phyloP scores from a whole-genome alignment of 1,284 basidiomycete species.

The Flammula alnicola region DNA sequence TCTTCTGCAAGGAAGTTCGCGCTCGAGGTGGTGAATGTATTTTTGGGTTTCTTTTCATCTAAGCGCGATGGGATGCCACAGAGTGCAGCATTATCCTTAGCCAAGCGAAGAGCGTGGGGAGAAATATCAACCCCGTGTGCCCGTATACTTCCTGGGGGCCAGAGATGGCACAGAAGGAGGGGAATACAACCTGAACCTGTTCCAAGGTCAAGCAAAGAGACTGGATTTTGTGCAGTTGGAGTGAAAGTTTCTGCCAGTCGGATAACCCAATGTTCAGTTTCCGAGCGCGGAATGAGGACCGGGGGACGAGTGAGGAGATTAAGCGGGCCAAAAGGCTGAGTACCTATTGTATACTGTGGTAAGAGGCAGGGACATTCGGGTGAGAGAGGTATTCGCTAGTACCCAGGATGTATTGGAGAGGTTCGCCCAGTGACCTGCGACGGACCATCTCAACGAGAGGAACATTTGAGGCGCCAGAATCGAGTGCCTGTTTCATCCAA shows the following conservation, averaged over 20 bases:
- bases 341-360: slow-evolving; percentile 52
- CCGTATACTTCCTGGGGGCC: slow-evolving; percentile 52
- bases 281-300: slow-evolving; percentile 88
- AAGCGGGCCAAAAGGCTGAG: slow-evolving; percentile 87
- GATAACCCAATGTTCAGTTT: slow-evolving; percentile 85
- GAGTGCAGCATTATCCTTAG: slow-evolving; percentile 67
- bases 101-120: slow-evolving; percentile 68
- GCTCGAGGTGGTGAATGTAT: slow-evolving; percentile 52
- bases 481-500: slow-evolving; percentile 61
- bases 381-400: slow-evolving; percentile 25
- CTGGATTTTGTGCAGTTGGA: slow-evolving; percentile 43
- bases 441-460: slow-evolving; percentile 49
- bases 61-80: slow-evolving; percentile 42
- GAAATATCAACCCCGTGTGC: slow-evolving; percentile 79
- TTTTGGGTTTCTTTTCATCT: slow-evolving; percentile 32
- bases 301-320: slow-evolving; percentile 74
- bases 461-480: slow-evolving; percentile 11
- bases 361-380: slow-evolving; percentile 18
- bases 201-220: slow-evolving; percentile 81
- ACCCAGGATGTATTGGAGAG: slow-evolving; percentile 93
- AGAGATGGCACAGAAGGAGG: slow-evolving; percentile 72
- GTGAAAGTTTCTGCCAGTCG: slow-evolving; percentile 53
- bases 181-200: slow-evolving; percentile 92
- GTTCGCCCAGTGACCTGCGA: slow-evolving; percentile 70
- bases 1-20: slow-evolving; percentile 52